A percentile compares a stretch with the other conserved stretches of the same genome.
Evolutionary conservation across 2,329 filamentous ascomycete genomes (phyloP).

Genomic region (Lachnellula subtilissima): DNA sequence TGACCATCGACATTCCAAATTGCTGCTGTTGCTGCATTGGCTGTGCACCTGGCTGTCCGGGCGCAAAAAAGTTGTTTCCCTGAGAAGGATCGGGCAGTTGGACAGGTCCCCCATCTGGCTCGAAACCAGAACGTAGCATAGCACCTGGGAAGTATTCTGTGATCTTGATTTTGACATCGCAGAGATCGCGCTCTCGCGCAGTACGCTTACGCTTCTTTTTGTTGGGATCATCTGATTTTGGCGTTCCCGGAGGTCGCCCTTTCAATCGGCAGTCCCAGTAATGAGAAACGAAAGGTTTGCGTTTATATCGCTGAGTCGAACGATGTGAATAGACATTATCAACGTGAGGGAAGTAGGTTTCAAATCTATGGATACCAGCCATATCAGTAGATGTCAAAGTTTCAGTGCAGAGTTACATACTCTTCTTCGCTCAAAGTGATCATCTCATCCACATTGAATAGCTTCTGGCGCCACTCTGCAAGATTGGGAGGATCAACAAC

Average conservation of each 20-base stretch:
- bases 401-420: constrained; percentile 40
- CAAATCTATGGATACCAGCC: constrained; percentile 48
- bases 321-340: constrained; percentile 83
- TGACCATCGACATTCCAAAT: constrained; percentile 42
- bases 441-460: constrained; percentile 71
- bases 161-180: constrained; percentile 83
- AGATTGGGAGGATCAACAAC: constrained; percentile 64
- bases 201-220: constrained; percentile 78
- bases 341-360: constrained; percentile 77
- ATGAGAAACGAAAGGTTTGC: constrained; percentile 75
- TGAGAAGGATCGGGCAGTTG: constrained; percentile 19
- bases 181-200: constrained; percentile 72
- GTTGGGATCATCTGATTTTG: constrained; percentile 72
- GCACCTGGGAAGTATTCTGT: constrained; percentile 67
- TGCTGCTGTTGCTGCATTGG: constrained; percentile 23
- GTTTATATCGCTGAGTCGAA: constrained; percentile 75
- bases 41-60: constrained; percentile 23
- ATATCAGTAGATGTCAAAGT: constrained; percentile 7
- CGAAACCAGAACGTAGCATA: constrained; percentile 31
- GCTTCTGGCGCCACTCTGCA: constrained; percentile 61
- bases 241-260: constrained; percentile 71
- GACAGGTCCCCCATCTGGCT: constrained; percentile 26
- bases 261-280: constrained; percentile 84
- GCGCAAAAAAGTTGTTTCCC: constrained; percentile 29
- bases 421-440: constrained; percentile 71